Evolutionary conservation across 1,139 yeast species (phyloP), one percentile per base, ranked within the genome.

Genomic region (Kodamaea arcana): DNA sequence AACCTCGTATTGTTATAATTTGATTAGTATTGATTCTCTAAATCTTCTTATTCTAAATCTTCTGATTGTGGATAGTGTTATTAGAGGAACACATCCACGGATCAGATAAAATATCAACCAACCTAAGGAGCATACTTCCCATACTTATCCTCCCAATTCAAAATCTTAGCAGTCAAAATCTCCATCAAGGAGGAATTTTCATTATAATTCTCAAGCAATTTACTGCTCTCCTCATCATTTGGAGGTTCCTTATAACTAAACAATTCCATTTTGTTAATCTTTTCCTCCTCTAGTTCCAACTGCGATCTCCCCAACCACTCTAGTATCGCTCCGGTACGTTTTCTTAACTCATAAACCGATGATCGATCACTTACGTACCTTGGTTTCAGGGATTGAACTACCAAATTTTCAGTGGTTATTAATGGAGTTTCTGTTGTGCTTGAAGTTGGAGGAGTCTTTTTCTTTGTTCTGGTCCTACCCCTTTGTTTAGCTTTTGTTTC

Each of bases 251-350:
- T 54, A 44, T 48, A 58, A 29, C 62, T 63, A 32, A 75, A 62
- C 39, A 80, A 56, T 43, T 67, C 70, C 27, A 65, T 62, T 47
- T 84, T 75, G 39, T 72, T 70, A 8, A 69, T 62, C 44, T 80
- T 79, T 50, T 88, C 96, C 34, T 75, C 77, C 29, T 80, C 81
- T 42, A 88, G 63, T 51, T 92, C 97, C 39, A 79, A 58, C 54
- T 87, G 95, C 2, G 94, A 83, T 32, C 95, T 69, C 7, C 87
- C 87, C 21, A 90, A 72, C 72, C 90, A 92, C 60, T 92, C 97
- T 49, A 90, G 65, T 14, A 92, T 88, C 3, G 96, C 94, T 4
- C 90, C 84, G 1, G 88, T 85, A 38, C 98, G 72, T 51, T 87
- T 81, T 36, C 90, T 77, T 80, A 90, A 79, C 54, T 90, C 98